Conservation (phyloP, 345 rosid genomes). For the Hibiscus syriacus region DNA sequence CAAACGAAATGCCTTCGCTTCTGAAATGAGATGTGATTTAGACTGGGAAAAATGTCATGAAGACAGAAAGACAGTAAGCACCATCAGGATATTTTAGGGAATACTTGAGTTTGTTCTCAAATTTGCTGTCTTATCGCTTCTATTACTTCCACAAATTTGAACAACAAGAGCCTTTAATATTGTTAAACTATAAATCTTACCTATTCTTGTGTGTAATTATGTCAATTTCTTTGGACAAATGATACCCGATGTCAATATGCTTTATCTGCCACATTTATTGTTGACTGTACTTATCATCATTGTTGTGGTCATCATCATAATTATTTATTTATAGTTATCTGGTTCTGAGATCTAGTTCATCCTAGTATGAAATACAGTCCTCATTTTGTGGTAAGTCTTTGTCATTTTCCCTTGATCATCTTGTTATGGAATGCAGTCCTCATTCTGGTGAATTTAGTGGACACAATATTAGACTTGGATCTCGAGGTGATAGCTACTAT, state of each 20-base stretch:
- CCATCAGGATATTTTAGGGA: background rate
- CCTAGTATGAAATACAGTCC: constrained; percentile 9
- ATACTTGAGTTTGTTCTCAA: background rate
- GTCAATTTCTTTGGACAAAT: background rate
- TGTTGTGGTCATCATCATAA: background rate
- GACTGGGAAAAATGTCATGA: background rate
- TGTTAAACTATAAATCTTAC: background rate
- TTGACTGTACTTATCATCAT: background rate
- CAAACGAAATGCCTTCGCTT: background rate
- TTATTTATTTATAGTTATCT: background rate
- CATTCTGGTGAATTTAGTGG: constrained; percentile 79
- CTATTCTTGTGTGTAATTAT: background rate
- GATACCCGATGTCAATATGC: background rate
- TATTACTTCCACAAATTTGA: background rate
- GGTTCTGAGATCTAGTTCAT: constrained; percentile 15
- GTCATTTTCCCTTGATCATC: constrained; percentile 2
- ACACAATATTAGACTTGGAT: constrained; percentile 90
- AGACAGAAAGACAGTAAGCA: background rate
- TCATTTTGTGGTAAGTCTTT: background rate
- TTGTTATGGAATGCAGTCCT: constrained; percentile 50
- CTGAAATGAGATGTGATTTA: background rate
- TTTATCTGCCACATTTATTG: background rate
- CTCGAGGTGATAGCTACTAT: constrained; percentile 98
- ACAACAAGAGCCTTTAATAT: no score
- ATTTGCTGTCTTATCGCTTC: background rate